Evolutionary conservation across 2,329 filamentous ascomycete genomes (phyloP).

Genomic region (Dendrostoma leiphaemia): DNA sequence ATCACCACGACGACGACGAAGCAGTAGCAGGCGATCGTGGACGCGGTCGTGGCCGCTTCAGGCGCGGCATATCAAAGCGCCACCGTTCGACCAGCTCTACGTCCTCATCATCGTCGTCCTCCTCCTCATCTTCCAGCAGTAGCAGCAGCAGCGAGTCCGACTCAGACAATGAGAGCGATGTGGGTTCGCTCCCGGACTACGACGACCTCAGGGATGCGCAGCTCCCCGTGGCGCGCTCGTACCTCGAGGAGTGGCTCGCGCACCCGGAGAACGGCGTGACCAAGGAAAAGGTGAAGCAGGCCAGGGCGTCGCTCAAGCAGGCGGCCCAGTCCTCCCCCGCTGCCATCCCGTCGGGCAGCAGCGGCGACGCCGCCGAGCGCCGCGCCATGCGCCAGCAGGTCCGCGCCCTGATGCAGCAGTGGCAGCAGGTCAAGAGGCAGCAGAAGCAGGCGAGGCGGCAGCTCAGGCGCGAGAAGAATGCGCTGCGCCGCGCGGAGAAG

Average conservation of each 20-base stretch:
- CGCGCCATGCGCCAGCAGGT: constrained; percentile 41
- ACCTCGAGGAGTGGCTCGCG: constrained; percentile 47
- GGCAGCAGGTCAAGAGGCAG: constrained; percentile 38
- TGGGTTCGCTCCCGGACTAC: constrained; percentile 54
- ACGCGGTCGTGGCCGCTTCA: constrained; percentile 19
- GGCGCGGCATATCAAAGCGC: constrained; percentile 12
- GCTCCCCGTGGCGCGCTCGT: constrained; percentile 43
- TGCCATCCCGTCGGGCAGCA: constrained; percentile 37
- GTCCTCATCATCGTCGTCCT: constrained; percentile 32
- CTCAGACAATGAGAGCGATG: constrained; percentile 36
- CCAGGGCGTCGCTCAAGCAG: constrained; percentile 43
- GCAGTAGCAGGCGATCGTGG: too few species aligned
- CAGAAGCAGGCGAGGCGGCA: constrained; percentile 31
- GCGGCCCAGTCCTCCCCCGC: constrained; percentile 26
- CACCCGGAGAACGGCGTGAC: constrained; percentile 49
- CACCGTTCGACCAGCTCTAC: constrained; percentile 26
- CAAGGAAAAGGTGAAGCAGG: constrained; percentile 39
- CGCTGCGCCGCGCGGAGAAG: constrained; percentile 27
- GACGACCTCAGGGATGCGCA: constrained; percentile 49
- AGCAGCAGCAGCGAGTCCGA: constrained; percentile 33
- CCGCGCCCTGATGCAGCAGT: constrained; percentile 41
- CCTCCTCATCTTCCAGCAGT: constrained; percentile 34
- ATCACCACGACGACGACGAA: constrained; percentile 2
- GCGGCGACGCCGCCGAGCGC: constrained; percentile 12
- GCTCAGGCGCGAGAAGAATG: constrained; percentile 31